Conservation (phyloP, 2,329 filamentous ascomycete species). For the Rasamsonia emersonii region DNA sequence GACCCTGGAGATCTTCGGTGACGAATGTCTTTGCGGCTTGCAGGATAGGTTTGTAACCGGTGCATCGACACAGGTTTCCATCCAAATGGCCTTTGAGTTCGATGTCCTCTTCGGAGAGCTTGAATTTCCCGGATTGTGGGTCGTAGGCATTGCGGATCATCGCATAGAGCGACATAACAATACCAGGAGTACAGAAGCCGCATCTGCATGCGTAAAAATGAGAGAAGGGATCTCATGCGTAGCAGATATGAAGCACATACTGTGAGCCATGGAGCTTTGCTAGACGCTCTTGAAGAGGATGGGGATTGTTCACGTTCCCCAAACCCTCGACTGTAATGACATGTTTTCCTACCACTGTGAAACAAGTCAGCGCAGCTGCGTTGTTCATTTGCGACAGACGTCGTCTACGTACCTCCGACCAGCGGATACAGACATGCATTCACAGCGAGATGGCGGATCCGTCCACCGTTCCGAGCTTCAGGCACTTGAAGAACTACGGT, state of each 20-base stretch:
- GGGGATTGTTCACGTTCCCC: conserved; percentile 67
- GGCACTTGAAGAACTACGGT: conserved; percentile 55
- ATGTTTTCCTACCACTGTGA: conserved; percentile 71
- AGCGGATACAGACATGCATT: conserved; percentile 86
- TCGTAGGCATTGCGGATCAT: conserved; percentile 63
- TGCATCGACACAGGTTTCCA: conserved; percentile 80
- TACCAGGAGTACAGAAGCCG: conserved; percentile 82
- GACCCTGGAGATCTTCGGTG: conserved; percentile 41
- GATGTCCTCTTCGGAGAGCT: conserved; percentile 64
- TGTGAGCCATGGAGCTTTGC: conserved; percentile 81
- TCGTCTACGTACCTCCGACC: conserved; percentile 50
- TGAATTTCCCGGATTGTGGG: conserved; percentile 64
- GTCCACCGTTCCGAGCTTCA: conserved; percentile 51
- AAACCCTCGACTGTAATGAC: conserved; percentile 90
- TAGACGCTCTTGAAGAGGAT: conserved; percentile 76
- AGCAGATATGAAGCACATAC: conserved; percentile 7
- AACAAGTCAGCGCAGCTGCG: too few species aligned
- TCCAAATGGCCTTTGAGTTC: conserved; percentile 71
- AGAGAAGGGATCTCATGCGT: too few species aligned
- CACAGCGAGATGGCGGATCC: conserved; percentile 79
- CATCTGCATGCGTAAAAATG: conserved; percentile 34
- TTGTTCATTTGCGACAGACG: too few species aligned
- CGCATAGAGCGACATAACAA: conserved; percentile 56
- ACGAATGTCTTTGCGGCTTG: conserved; percentile 75
- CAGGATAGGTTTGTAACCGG: conserved; percentile 76